Evolutionary conservation across 2,329 filamentous ascomycete genomes (phyloP), one percentile per base, ranked within the genome.

Genomic region (Penicillium sp.): DNA sequence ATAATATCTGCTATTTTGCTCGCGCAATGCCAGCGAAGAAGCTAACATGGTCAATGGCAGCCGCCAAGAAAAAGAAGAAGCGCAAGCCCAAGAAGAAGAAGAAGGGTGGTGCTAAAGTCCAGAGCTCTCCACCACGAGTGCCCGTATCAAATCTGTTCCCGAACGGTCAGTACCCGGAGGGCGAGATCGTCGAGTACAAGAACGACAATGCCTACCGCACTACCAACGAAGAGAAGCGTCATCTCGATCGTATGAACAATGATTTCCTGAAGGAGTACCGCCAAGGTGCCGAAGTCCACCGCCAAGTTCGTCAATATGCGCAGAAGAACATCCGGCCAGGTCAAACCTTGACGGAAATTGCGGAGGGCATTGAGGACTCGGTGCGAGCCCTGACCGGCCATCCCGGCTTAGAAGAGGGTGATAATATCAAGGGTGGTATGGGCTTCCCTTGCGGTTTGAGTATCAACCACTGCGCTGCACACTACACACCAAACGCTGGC

Each of bases 361-460:
- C 85, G 6, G 82, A 90, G 60, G 82, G 81, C n/a, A 93, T 94
- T 53, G 87, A 93, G 64, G 79, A 90, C 59, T 77, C 84, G 35
- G 85, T 92, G 23, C 78, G 86, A 47, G 78, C 82, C 20, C 65
- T 93, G 47, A 82, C 82, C 2, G 86, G 84, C 4, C 85, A 93
- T 60, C 72, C 76, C 50, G 87, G 85, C 6, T 66, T 92, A 29
- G 75, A 82, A 44, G 82, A 88, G 54, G 87, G 87, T 4, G 86
- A 93, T 55, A 81, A 80, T 37, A 68, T 89, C 47, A 77, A 80
- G 55, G 85, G 80, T 20, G 86, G 87, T 38, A 85, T 93, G 76
- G 87, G 85, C 3, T 94, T 94, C 67, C 87, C 87, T 4, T 87
- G 82, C 14, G 87, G 87, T 35, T 70, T 93, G 37, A 88, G 83